Evolutionary conservation across 2,329 filamentous ascomycete genomes (phyloP), one percentile per base, ranked within the genome.

Genomic region (Aspergillus fumigatiaffinis): DNA sequence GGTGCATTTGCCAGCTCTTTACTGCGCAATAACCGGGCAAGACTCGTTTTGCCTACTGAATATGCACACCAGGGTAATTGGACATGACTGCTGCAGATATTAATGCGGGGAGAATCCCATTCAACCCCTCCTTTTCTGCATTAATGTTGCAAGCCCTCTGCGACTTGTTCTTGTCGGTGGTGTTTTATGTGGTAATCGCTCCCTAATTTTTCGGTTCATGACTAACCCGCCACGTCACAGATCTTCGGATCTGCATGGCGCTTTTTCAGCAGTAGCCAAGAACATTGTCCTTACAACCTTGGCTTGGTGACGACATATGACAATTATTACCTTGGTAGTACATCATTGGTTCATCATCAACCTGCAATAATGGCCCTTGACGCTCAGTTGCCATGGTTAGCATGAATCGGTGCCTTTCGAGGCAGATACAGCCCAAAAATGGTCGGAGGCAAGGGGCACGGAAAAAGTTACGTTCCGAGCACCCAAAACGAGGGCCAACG

Each of bases 211-310:
- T 50, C 48, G 29, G 48, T 41, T 35, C 51, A 58, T 50, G 28
- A 52, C 50, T 44, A 51, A 44, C 52, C 63, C 65, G 63, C 64
- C 65, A 66, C 66, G 64, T 66, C 64, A 66, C 59, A 51, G 66
- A 68, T 68, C 66, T 62, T 65, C 66, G 49, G 61, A 68, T 68
- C 65, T 55, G 60, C 64, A 56, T 57, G 52, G 57, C 53, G 53
- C 46, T 20, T 53, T 59, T 51, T 32, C 25, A 58, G 41, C 7
- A 38, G 55, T 41, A 53, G 54, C 41, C 52, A 54, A 51, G n/a
- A 32, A 26, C 47, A 17, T n/a, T 17, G 41, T n/a, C 21, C 23
- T 29, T 10, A n/a, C 10, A 38, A 26, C 51, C 53, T 52, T 38
- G 46, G 46, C 51, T 23, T 46, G 52, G 44, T 61, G 59, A 61